Percentiles rank a stretch among this genome's conserved stretches.
Evolutionary conservation across 768 basidiomycete genomes (phyloP).

Genomic region (Calvatia gigantea): DNA sequence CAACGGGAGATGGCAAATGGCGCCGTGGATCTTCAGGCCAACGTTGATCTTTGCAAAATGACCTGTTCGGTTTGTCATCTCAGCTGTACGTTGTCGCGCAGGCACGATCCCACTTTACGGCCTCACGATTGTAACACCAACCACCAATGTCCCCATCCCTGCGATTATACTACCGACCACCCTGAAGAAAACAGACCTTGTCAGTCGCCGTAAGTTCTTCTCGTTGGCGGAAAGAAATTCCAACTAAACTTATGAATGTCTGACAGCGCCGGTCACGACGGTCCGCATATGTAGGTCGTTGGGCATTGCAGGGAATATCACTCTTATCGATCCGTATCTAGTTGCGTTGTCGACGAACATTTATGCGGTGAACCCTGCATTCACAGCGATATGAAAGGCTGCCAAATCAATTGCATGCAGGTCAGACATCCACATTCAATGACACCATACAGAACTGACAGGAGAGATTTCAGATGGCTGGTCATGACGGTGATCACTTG

Average conservation of each 20-base stretch:
- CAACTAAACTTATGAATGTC: neutral
- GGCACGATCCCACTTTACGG: conserved; percentile 35
- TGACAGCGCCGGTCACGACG: conserved; percentile 56
- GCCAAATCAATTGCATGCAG: conserved; percentile 49
- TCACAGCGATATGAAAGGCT: conserved; percentile 44
- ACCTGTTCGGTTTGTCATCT: conserved; percentile 48
- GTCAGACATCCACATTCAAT: conserved; percentile 22
- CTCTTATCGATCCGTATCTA: conserved; percentile 18
- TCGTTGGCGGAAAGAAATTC: neutral
- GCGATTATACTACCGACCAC: conserved; percentile 39
- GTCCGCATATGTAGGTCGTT: conserved; percentile 44
- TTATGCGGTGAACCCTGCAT: conserved; percentile 52
- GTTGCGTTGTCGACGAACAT: conserved; percentile 49
- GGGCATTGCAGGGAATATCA: neutral
- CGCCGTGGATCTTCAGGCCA: conserved; percentile 41
- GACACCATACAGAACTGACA: neutral
- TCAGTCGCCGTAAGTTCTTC: conserved; percentile 35
- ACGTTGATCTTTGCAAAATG: conserved; percentile 45
- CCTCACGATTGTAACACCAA: conserved; percentile 48
- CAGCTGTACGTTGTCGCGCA: conserved; percentile 40
- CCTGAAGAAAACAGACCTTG: conserved; percentile 31
- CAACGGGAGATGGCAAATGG: conserved; percentile 38
- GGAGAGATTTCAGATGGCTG: conserved; percentile 33
- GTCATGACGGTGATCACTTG: conserved; percentile 47
- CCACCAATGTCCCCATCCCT: conserved; percentile 42